Percentiles rank a stretch among this genome's conserved stretches.
Conservation (phyloP, 192 early-diverging fungal species). For the Backusella tarrabulga region DNA sequence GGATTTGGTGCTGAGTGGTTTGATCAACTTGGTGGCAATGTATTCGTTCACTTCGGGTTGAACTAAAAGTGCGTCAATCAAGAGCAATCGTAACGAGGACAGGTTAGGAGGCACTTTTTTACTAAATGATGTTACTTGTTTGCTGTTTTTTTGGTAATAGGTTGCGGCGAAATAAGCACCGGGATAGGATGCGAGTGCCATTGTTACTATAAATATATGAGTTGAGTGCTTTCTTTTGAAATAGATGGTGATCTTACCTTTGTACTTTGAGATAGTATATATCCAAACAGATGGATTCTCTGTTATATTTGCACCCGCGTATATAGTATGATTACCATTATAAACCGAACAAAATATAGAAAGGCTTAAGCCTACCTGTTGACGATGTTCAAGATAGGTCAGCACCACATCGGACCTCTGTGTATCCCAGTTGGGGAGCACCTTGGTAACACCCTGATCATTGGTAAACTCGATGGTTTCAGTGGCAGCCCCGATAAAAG, state of each 20-base stretch:
- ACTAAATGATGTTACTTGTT: constrained; percentile 47
- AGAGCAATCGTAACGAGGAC: constrained; percentile 56
- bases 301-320: constrained; percentile 56
- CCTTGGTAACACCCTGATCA: background rate
- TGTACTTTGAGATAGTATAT: constrained; percentile 63
- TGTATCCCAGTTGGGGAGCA: background rate
- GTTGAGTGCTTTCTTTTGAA: too few species aligned
- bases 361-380: constrained; percentile 75
- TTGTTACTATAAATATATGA: constrained; percentile 42
- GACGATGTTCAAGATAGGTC: constrained; percentile 73
- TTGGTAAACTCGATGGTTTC: background rate
- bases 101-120: constrained; percentile 57
- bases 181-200: constrained; percentile 68
- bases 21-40: constrained; percentile 44
- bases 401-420: constrained; percentile 55
- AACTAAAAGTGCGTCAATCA: constrained; percentile 63
- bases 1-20: constrained; percentile 36
- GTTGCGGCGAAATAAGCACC: constrained; percentile 59
- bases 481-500: constrained; percentile 22
- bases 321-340: constrained; percentile 69
- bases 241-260: constrained; percentile 39
- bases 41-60: constrained; percentile 56
- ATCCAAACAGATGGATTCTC: constrained; percentile 69
- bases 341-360: constrained; percentile 66
- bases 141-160: constrained; percentile 51